phyloP scores from a whole-genome alignment of 2,329 filamentous ascomycete genomes.

The Fusarium paranaense region DNA sequence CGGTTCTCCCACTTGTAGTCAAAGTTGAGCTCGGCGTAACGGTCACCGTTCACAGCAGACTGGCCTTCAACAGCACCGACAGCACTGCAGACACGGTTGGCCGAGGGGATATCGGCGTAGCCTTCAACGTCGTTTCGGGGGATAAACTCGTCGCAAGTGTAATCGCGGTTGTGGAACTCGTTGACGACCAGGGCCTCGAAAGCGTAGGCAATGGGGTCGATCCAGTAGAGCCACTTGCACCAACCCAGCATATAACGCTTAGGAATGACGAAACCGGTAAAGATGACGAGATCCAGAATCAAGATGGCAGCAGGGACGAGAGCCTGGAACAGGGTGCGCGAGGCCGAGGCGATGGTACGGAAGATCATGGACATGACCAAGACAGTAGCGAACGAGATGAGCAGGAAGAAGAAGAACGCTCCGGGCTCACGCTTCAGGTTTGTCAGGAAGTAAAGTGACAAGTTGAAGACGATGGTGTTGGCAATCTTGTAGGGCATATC shows the following conservation, averaged over 20 bases:
- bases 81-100: slow-evolving; percentile 58
- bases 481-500: slow-evolving; percentile 83
- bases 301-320: slow-evolving; percentile 45
- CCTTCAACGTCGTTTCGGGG: slow-evolving; percentile 48
- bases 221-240: slow-evolving; percentile 86
- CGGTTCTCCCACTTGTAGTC: slow-evolving; percentile 68
- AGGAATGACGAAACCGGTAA: slow-evolving; percentile 77
- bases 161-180: slow-evolving; percentile 78
- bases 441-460: slow-evolving; percentile 88
- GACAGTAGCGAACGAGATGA: slow-evolving; percentile 79
- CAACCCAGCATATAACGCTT: slow-evolving; percentile 79
- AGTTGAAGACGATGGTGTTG: slow-evolving; percentile 82
- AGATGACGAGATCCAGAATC: slow-evolving; percentile 64
- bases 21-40: slow-evolving; percentile 58
- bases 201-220: slow-evolving; percentile 82
- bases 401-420: slow-evolving; percentile 86
- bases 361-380: slow-evolving; percentile 78
- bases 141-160: slow-evolving; percentile 61
- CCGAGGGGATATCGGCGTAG: slow-evolving; percentile 40
- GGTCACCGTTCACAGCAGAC: slow-evolving; percentile 57
- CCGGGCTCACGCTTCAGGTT: slow-evolving; percentile 80
- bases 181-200: slow-evolving; percentile 87
- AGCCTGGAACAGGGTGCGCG: slow-evolving; percentile 46
- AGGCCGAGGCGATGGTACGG: slow-evolving; percentile 48
- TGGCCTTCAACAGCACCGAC: slow-evolving; percentile 61